phyloP scores from a whole-genome alignment of 1,284 basidiomycete species.

The Exobasidium cylindrosporum region DNA sequence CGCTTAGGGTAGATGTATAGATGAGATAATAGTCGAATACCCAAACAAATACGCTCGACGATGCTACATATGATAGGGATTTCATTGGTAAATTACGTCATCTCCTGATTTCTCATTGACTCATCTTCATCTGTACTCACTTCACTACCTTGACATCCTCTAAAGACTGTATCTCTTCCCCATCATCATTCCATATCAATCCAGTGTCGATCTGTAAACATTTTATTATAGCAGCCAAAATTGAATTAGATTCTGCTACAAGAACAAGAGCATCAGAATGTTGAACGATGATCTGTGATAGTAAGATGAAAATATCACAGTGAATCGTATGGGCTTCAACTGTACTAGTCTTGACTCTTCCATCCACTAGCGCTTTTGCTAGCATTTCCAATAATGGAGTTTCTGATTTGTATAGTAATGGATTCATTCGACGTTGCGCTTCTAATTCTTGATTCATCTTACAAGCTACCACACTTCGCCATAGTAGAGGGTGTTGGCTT shows the following conservation, averaged over 20 bases:
- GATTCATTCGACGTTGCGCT: background rate
- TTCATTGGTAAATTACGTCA: background rate
- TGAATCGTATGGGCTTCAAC: conserved; percentile 11
- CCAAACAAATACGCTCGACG: conserved; percentile 37
- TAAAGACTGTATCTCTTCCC: background rate
- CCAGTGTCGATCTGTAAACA: conserved; percentile 10
- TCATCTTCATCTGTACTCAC: background rate
- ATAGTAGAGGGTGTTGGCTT: conserved; percentile 7
- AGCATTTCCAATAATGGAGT: background rate
- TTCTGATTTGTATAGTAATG: background rate
- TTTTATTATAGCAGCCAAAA: conserved; percentile 14
- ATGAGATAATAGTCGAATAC: conserved; percentile 33
- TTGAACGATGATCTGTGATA: conserved; percentile 12
- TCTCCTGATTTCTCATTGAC: background rate
- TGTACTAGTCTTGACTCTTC: background rate
- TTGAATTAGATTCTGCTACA: conserved; percentile 8
- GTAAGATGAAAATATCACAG: conserved; percentile 2
- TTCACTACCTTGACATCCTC: conserved; percentile 3
- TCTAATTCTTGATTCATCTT: background rate
- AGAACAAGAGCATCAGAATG: conserved; percentile 14
- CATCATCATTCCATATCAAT: conserved; percentile 16
- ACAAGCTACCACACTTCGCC: conserved; percentile 12
- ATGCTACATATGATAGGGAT: background rate
- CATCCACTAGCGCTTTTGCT: background rate
- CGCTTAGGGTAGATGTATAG: conserved; percentile 22